A percentile compares a stretch with the other conserved stretches of the same genome.
These are phyloP conservation scores for Candida methanosorbosa DNA, from an alignment of 805 yeast species.

Conservation along the genomic window DNA sequence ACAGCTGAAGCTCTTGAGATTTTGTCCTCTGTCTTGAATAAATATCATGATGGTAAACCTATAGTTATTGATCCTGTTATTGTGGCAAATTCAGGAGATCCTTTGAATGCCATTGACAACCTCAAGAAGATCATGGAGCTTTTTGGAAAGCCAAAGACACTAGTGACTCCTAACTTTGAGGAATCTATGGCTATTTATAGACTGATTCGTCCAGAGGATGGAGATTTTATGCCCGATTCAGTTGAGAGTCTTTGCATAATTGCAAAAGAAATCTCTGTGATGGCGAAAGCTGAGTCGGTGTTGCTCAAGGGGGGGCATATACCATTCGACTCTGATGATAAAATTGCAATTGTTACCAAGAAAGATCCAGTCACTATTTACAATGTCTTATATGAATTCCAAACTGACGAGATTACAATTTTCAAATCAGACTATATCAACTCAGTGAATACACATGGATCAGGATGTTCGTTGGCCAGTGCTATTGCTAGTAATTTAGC, in stretches of 20 bases:
- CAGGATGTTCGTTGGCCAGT: slow-evolving; percentile 84
- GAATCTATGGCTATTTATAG: slow-evolving; percentile 46
- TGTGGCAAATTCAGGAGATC: slow-evolving; percentile 69
- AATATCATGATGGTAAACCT: slow-evolving; percentile 22
- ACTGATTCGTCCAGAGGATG: slow-evolving; percentile 15
- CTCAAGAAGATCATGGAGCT: slow-evolving; percentile 29
- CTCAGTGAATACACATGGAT: slow-evolving; percentile 69
- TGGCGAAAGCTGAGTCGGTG: slow-evolving; percentile 42
- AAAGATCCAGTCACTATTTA: slow-evolving; percentile 8
- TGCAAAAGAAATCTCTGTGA: slow-evolving; percentile 30
- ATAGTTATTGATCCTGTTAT: slow-evolving; percentile 78
- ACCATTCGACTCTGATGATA: slow-evolving; percentile 31
- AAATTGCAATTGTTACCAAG: slow-evolving; percentile 8
- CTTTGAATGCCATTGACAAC: slow-evolving; percentile 40
- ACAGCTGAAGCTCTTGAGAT: slow-evolving; percentile 43
- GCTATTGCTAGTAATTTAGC: slow-evolving; percentile 74
- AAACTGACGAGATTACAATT: slow-evolving; percentile 26
- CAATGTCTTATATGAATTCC: slow-evolving; percentile 22
- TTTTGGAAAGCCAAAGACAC: slow-evolving; percentile 11
- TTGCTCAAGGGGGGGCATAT: slow-evolving; percentile 82
- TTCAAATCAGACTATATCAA: slow-evolving; percentile 38
- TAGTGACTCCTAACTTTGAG: slow-evolving; percentile 72
- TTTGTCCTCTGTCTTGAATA: slow-evolving; percentile 27
- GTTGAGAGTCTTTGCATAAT: slow-evolving; percentile 32
- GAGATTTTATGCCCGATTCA: slow-evolving; percentile 8